Evolutionary conservation across 192 early-diverging fungal genomes (phyloP), one percentile per base, ranked within the genome.

Genomic region (Coemansia sp.): DNA sequence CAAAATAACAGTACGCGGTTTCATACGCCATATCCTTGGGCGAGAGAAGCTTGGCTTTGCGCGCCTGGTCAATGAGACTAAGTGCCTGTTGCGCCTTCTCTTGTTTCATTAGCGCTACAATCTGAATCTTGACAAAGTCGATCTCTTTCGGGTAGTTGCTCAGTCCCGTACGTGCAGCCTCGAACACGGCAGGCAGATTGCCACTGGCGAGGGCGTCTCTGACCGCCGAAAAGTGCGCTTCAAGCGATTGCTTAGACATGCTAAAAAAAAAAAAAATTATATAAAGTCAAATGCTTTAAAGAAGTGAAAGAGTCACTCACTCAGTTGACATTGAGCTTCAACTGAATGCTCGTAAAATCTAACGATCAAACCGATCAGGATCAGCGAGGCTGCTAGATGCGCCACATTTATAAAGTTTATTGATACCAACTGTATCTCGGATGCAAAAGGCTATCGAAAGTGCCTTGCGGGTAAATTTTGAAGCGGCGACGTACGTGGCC

Each of bases 1-100:
- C 49, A 53, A 84, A 84, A 23, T 78, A 44, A 68, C 81, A 84
- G 35, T 84, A 84, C 7, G 81, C 81, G 11, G 46, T 52, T 44
- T 84, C 81, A 28, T 67, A 84, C 3, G 49, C 50, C 55, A 82
- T 57, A 6, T 35, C 75, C 6, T 66, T 53, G 26, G 40, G 42
- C 0, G 69, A 37, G 28, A 82, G 4, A 2, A 75, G 28, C 58
- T 63, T 69, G 30, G 69, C 47, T 4, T 26, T 19, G 63, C 69
- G 75, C 4, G 75, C 80, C 38, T 43, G 68, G n/a, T 35, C 43
- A 40, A 82, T 67, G 2, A 62, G 69, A 5, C 23, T 69, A 14
- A 82, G 75, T 4, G 80, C 80, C 26, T 64, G 72, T 9, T 55
- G 40, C 13, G 66, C 63, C 30, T 66, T 57, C 28, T 82, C 80